These are phyloP conservation scores for Tolypocladium cylindrosporum DNA, from an alignment of 2,329 filamentous ascomycete genomes.

Conservation along the genomic window DNA sequence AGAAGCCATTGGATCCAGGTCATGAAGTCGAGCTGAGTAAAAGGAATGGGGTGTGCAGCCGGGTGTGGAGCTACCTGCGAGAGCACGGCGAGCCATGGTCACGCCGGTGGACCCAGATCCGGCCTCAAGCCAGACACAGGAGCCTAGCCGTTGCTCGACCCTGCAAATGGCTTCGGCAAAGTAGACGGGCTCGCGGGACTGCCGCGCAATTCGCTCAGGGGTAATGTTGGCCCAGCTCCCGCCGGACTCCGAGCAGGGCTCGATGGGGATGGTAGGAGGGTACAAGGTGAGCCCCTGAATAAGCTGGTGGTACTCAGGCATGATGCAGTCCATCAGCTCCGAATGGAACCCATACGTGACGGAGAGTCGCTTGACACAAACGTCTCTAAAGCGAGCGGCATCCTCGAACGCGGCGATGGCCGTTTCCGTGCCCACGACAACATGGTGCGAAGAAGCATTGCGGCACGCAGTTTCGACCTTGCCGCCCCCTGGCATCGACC, in stretches of 20 bases:
- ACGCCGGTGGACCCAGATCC: conserved; percentile 22
- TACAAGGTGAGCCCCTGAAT: background rate
- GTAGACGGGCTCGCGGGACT: conserved; percentile 22
- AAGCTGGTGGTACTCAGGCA: conserved; percentile 1
- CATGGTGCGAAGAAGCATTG: conserved; percentile 19
- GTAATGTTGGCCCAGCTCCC: conserved; percentile 5
- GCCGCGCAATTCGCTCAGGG: conserved; percentile 11
- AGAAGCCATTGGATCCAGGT: background rate
- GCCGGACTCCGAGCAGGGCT: conserved; percentile 5
- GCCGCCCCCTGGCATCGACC: background rate
- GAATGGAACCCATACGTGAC: conserved; percentile 8
- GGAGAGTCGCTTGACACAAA: background rate
- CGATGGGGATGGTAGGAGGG: conserved; percentile 3
- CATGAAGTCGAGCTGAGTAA: background rate
- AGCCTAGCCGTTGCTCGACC: conserved; percentile 10
- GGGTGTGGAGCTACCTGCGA: conserved; percentile 2
- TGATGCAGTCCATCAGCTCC: conserved; percentile 1
- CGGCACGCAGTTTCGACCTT: conserved; percentile 19
- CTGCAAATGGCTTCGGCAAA: conserved; percentile 19
- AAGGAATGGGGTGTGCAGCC: background rate
- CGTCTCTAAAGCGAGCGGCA: background rate
- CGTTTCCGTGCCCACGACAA: conserved; percentile 16
- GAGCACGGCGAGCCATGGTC: conserved; percentile 18
- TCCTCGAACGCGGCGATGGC: conserved; percentile 8
- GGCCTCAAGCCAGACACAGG: conserved; percentile 21